A percentile compares a stretch with the other conserved stretches of the same genome.
Evolutionary conservation across 768 basidiomycete species (phyloP).

Genomic region (Amanita jacksonii): DNA sequence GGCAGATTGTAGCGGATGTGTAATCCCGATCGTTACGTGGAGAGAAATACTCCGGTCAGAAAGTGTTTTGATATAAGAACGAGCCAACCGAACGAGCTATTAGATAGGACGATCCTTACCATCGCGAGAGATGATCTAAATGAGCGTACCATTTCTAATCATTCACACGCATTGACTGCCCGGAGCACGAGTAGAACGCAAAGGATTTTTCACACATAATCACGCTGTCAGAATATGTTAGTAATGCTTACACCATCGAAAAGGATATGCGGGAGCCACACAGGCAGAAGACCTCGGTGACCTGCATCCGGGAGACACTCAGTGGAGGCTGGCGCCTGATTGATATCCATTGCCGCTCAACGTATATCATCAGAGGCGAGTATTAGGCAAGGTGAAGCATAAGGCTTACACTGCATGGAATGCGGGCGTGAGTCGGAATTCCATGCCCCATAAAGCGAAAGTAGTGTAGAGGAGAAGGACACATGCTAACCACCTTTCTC

Average conservation of each 20-base stretch:
- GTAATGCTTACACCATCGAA: too few relatives aligned
- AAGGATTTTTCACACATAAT: background rate
- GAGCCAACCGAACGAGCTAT: too few relatives aligned
- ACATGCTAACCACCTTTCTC: background rate
- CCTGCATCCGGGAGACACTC: too few relatives aligned
- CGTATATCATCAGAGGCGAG: background rate
- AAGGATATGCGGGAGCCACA: too few relatives aligned
- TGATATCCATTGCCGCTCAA: background rate
- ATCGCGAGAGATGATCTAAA: conserved; percentile 4
- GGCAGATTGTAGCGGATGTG: too few relatives aligned
- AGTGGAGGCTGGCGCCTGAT: background rate
- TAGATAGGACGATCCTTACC: too few relatives aligned
- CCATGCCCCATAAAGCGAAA: background rate
- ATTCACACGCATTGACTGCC: background rate
- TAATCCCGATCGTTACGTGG: too few relatives aligned
- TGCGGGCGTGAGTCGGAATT: background rate
- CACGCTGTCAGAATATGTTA: too few relatives aligned
- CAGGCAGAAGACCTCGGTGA: too few relatives aligned
- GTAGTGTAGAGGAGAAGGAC: background rate
- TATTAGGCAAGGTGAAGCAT: background rate
- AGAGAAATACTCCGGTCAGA: background rate
- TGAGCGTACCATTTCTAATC: background rate
- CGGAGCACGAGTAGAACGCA: background rate
- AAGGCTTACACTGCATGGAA: background rate
- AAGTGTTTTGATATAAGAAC: background rate